Percentiles rank a stretch among this genome's conserved stretches.
Conservation (phyloP, 1,284 basidiomycete species). For the Gomphus bonarii region DNA sequence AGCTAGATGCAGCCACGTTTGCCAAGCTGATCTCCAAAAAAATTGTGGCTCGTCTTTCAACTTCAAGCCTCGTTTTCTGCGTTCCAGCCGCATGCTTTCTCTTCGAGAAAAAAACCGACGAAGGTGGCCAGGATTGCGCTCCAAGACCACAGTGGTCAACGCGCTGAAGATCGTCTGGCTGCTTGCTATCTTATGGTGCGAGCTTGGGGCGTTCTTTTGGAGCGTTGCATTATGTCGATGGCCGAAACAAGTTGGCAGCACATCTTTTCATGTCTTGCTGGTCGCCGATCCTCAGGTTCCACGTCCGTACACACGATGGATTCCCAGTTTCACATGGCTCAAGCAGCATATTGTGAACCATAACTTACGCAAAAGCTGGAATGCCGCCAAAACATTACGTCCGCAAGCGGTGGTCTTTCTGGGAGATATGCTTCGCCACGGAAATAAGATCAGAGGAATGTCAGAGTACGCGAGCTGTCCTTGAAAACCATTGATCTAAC, state of each 20-base stretch:
- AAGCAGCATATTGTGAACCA: conserved; percentile 51
- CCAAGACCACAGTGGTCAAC: conserved; percentile 19
- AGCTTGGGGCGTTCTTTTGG: conserved; percentile 48
- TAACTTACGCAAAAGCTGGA: conserved; percentile 71
- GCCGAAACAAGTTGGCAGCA: conserved; percentile 27
- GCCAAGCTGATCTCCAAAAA: too few species aligned
- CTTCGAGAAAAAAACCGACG: neutral
- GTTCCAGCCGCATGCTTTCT: neutral
- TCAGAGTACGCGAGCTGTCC: conserved; percentile 46
- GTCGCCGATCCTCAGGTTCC: conserved; percentile 73
- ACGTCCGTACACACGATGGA: conserved; percentile 31
- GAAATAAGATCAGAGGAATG: conserved; percentile 47
- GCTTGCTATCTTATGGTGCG: conserved; percentile 60
- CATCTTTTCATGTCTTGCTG: conserved; percentile 53
- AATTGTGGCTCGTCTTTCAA: too few species aligned
- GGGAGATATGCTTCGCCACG: conserved; percentile 71
- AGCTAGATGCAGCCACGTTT: too few species aligned
- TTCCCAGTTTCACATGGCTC: conserved; percentile 31
- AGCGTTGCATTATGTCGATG: conserved; percentile 40
- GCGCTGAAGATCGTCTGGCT: conserved; percentile 48
- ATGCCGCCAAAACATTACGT: conserved; percentile 40
- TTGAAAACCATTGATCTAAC: conserved; percentile 14
- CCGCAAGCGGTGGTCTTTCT: conserved; percentile 73
- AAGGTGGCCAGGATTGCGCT: neutral
- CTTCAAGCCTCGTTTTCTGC: neutral